phyloP scores from a whole-genome alignment of 2,329 filamentous ascomycete genomes.

The Beauveria sp. region DNA sequence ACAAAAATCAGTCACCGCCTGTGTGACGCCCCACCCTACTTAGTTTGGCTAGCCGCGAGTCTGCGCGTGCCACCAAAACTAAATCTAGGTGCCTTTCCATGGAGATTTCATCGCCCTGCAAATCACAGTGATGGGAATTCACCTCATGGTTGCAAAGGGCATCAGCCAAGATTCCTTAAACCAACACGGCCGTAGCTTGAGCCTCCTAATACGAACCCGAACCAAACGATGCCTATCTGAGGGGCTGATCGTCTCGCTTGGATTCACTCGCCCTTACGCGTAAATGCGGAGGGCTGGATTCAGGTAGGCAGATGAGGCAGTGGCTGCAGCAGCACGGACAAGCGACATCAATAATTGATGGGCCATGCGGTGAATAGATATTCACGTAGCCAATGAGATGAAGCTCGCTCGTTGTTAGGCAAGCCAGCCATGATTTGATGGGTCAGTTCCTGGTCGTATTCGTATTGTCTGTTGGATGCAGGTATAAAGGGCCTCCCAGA shows the following conservation, averaged over 20 bases:
- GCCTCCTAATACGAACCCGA: neutral
- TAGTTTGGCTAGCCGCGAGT: neutral
- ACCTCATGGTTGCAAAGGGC: neutral
- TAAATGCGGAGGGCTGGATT: neutral
- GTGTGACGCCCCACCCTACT: neutral
- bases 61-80: neutral
- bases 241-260: neutral
- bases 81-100: too few species aligned
- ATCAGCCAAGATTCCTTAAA: neutral
- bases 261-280: neutral
- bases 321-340: neutral
- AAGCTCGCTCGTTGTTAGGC: neutral
- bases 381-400: neutral
- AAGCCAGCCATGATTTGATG: neutral
- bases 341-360: neutral
- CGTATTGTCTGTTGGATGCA: neutral
- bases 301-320: neutral
- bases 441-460: slow-evolving; percentile 1
- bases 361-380: neutral
- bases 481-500: neutral
- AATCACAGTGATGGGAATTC: neutral
- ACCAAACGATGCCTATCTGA: neutral
- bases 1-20: slow-evolving; percentile 2
- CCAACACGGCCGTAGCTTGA: neutral
- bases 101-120: neutral